Evolutionary conservation across 306 rosid species (phyloP), one percentile per base, ranked within the genome.

Genomic region (Ochetophila trinervis): DNA sequence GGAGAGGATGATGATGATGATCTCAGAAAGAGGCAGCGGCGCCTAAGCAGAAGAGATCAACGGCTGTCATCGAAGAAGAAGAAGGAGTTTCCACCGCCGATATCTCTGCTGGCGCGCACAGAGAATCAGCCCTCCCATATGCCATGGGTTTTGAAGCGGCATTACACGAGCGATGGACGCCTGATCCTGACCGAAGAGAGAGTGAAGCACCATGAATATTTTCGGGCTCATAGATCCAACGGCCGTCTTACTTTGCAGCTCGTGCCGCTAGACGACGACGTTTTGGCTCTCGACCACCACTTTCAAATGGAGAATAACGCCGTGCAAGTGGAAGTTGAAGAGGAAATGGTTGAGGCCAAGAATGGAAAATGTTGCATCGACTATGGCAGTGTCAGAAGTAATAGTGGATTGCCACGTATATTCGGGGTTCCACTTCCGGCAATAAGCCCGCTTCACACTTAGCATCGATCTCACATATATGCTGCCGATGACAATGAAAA

Each of bases 221-320:
- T 91, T 30, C 78, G 65, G 5, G 87, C 81, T 0, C 87, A 88
- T 20, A 70, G 95, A 66, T 88, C 85, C 40, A 72, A 86, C 63
- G 97, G 96, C 5, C 74, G 96, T 9, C 91, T 91, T 48, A 88
- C 84, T 11, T 70, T 88, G 73, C 82, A 88, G 22, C 88, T 88
- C 11, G 85, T 91, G 59, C 81, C 77, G 0, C 37, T 82, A 4
- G 85, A 75, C 5, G 74, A 76, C 4, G 71, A 74, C 12, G 66
- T 52, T 12, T 36, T 21, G 17, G 15, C 10, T 5, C 16, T 57
- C 34, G 14, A 2, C 42, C 7, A 21, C 18, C 35, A n/a, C n/a
- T n/a, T 34, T 9, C 22, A 8, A 18, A 17, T 17, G 14, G 32
- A 35, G 2, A 18, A 42, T 24, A 45, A n/a, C n/a, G n/a, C n/a